phyloP scores from a whole-genome alignment of 345 rosid species.

The Rhodamnia rubescens region DNA sequence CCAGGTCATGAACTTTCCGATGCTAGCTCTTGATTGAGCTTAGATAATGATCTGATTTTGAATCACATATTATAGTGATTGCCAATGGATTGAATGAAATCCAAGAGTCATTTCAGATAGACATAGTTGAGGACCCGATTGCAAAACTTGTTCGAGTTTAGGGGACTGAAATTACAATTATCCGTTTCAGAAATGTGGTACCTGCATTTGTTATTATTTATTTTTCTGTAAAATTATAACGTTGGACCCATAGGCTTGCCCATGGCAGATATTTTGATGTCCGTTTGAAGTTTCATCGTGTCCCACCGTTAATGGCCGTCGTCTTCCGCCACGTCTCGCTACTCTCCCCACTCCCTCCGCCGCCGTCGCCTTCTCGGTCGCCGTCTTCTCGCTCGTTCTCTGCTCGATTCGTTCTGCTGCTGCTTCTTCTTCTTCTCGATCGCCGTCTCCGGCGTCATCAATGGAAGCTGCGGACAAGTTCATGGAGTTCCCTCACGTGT shows the following conservation, averaged over 20 bases:
- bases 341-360: neutral
- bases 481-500: constrained; percentile 55
- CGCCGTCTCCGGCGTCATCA: constrained; percentile 4
- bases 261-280: neutral
- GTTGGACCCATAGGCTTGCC: neutral
- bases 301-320: constrained; percentile 25
- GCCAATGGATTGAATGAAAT: neutral
- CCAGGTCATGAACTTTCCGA: too few relatives aligned
- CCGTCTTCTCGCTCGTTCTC: neutral
- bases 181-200: neutral
- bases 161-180: neutral
- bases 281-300: neutral
- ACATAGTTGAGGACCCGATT: neutral
- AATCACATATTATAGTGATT: too few relatives aligned
- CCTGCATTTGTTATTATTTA: neutral
- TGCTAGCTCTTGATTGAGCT: too few relatives aligned
- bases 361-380: neutral
- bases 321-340: constrained; percentile 8
- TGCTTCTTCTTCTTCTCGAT: constrained; percentile 6
- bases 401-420: neutral
- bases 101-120: neutral
- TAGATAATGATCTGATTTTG: too few relatives aligned
- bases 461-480: constrained; percentile 24
- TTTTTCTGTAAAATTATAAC: neutral
- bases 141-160: neutral